Conservation (phyloP, 192 early-diverging fungal genomes). For the Phlyctochytrium bullatum region DNA sequence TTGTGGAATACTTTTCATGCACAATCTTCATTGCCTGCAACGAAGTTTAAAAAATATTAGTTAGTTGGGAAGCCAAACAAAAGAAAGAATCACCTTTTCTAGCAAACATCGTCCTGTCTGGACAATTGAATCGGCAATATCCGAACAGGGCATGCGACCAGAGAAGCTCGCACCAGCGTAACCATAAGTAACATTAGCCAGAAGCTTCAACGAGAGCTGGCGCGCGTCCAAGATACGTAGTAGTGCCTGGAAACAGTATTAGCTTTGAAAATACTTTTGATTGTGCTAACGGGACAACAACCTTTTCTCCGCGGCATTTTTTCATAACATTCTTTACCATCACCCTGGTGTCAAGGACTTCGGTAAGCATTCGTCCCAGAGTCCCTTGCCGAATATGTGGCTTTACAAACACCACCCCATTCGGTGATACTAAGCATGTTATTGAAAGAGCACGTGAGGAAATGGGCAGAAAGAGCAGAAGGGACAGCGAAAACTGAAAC, state of each 20-base stretch:
- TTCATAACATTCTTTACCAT: slow-evolving; percentile 90
- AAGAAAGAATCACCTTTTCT: slow-evolving; percentile 47
- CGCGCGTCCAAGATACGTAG: slow-evolving; percentile 72
- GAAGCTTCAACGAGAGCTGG: slow-evolving; percentile 84
- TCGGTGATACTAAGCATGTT: slow-evolving; percentile 64
- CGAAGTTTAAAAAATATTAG: neutral
- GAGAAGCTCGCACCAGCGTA: slow-evolving; percentile 82
- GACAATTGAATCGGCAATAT: slow-evolving; percentile 91
- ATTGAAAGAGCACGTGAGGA: slow-evolving; percentile 5
- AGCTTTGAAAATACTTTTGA: neutral
- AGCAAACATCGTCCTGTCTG: slow-evolving; percentile 80
- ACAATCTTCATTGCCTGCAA: slow-evolving; percentile 25
- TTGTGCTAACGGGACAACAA: neutral
- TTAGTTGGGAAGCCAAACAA: neutral
- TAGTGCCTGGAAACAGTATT: slow-evolving; percentile 37
- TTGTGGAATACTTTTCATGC: slow-evolving; percentile 26
- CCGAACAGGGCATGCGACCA: slow-evolving; percentile 85
- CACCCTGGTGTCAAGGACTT: slow-evolving; percentile 84
- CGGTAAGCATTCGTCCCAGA: slow-evolving; percentile 77
- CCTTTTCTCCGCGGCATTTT: slow-evolving; percentile 58
- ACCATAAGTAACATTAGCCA: slow-evolving; percentile 93
- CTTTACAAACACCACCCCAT: slow-evolving; percentile 85
- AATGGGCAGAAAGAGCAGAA: no score
- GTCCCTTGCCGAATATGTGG: slow-evolving; percentile 74
- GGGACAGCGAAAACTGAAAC: no score